phyloP scores from a whole-genome alignment of 2,329 filamentous ascomycete genomes.

The Xylaria sp. region DNA sequence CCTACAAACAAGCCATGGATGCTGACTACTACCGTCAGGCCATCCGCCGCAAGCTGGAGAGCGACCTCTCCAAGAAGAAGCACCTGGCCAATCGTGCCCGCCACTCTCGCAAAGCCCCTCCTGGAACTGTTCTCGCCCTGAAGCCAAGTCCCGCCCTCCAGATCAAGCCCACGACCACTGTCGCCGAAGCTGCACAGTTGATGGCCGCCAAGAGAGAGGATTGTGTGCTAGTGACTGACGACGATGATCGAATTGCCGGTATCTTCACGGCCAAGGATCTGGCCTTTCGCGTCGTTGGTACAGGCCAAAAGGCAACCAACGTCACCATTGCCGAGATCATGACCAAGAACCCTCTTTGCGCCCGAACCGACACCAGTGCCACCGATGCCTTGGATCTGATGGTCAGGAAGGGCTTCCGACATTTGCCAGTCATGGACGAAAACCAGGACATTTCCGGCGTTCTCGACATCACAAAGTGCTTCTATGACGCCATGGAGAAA shows the following conservation, averaged over 20 bases:
- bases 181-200: constrained; percentile 94
- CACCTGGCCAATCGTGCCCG: constrained; percentile 80
- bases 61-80: constrained; percentile 97
- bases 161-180: constrained; percentile 94
- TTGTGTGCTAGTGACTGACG: constrained; percentile 96
- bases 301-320: constrained; percentile 86
- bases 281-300: constrained; percentile 94
- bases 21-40: constrained; percentile 70
- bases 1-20: constrained; percentile 39
- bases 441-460: constrained; percentile 99
- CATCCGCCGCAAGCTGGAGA: constrained; percentile 96
- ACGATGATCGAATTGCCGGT: constrained; percentile 96
- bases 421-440: constrained; percentile 99
- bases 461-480: constrained; percentile 98
- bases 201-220: constrained; percentile 99
- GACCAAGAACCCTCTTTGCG: constrained; percentile 99
- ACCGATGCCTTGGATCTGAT: constrained; percentile 97
- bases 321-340: constrained; percentile 98
- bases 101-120: constrained; percentile 91
- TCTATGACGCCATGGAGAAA: constrained; percentile 99
- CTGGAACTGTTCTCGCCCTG: constrained; percentile 93
- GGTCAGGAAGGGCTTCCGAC: constrained; percentile 97
- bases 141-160: constrained; percentile 96
- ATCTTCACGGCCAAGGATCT: constrained; percentile 99
- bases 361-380: constrained; percentile 95